A percentile compares a stretch with the other conserved stretches of the same genome.
These are phyloP conservation scores for Spinellus fusiger DNA, from an alignment of 192 early-diverging fungal species.

Conservation along the genomic window DNA sequence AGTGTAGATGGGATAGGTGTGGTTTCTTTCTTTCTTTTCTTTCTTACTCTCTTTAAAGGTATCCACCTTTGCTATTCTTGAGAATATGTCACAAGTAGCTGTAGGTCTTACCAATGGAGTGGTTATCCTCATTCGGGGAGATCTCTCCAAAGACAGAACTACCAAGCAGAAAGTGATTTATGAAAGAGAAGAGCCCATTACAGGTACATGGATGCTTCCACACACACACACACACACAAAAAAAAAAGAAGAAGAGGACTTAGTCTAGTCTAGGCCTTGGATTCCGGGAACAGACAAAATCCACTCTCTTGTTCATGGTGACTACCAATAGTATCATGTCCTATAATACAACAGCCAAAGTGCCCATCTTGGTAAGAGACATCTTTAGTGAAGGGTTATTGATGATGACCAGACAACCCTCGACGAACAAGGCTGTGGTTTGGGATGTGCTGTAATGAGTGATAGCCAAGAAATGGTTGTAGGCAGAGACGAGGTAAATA, in stretches of 20 bases:
- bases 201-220: slow-evolving; percentile 43
- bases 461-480: slow-evolving; percentile 78
- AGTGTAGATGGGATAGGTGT: neutral
- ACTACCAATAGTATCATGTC: slow-evolving; percentile 57
- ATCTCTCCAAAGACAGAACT: slow-evolving; percentile 69
- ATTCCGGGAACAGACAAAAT: slow-evolving; percentile 61
- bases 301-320: slow-evolving; percentile 61
- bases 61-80: slow-evolving; percentile 66
- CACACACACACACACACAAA: neutral
- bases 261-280: too few relatives aligned
- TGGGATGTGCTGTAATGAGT: slow-evolving; percentile 69
- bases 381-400: neutral
- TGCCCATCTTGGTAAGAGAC: slow-evolving; percentile 21
- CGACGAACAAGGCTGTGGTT: slow-evolving; percentile 79
- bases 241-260: too few relatives aligned
- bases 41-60: slow-evolving; percentile 11
- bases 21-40: neutral
- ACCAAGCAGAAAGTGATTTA: slow-evolving; percentile 79
- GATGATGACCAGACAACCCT: slow-evolving; percentile 39
- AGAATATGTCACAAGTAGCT: slow-evolving; percentile 82
- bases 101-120: slow-evolving; percentile 90
- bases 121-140: slow-evolving; percentile 77
- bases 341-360: slow-evolving; percentile 48
- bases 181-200: slow-evolving; percentile 79
- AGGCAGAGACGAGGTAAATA: slow-evolving; percentile 68